phyloP scores from a whole-genome alignment of 495 filamentous ascomycete species.

The Chaetomium cochliodes region DNA sequence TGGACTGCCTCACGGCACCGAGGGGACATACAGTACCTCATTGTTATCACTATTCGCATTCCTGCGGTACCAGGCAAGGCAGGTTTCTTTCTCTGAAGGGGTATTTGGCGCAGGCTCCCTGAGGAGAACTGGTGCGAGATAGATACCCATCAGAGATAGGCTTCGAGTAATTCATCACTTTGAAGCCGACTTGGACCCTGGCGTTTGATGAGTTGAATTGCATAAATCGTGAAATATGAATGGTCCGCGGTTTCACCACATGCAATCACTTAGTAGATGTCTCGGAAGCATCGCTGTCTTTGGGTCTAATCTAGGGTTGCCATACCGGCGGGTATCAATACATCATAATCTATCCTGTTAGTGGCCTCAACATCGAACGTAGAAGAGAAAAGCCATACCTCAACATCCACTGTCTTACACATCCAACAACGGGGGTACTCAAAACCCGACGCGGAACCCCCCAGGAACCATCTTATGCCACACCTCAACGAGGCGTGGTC shows the following conservation, averaged over 20 bases:
- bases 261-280: background rate
- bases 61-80: background rate
- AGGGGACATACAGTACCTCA: background rate
- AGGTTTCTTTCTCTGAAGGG: background rate
- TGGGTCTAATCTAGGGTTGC: background rate
- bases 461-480: background rate
- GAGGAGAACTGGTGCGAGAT: background rate
- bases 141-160: background rate
- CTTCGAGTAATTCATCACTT: background rate
- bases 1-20: slow-evolving; percentile 5
- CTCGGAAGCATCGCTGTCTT: background rate
- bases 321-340: slow-evolving; percentile 14
- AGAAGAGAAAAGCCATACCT: background rate
- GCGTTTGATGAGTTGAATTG: background rate
- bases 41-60: background rate
- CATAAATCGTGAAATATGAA: too few relatives aligned
- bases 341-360: background rate
- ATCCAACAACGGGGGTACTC: background rate
- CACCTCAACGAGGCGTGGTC: background rate
- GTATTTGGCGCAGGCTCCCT: background rate
- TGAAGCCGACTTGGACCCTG: background rate
- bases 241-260: too few relatives aligned
- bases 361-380: background rate
- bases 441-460: too few relatives aligned
- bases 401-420: background rate